Evolutionary conservation across 2,329 filamentous ascomycete genomes (phyloP).

Genomic region (Aspergillus oerlinghausenensis): DNA sequence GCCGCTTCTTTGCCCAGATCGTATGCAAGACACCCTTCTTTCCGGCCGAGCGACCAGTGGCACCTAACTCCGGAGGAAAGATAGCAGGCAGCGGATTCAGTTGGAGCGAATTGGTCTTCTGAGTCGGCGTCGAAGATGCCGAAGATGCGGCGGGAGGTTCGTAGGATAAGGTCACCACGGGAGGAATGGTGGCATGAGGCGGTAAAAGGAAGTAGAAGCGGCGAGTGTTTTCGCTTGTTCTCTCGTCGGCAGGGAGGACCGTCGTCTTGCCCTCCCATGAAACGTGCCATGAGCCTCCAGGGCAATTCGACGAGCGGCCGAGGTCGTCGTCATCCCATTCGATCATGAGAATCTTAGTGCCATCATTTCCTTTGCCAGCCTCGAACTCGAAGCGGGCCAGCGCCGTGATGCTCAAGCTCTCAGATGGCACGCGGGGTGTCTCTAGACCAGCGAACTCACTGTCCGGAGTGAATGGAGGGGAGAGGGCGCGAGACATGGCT

Average conservation of each 20-base stretch:
- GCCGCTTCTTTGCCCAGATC: constrained; percentile 79
- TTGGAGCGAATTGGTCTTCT: constrained; percentile 45
- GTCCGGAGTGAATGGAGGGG: constrained; percentile 26
- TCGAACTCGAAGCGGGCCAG: constrained; percentile 85
- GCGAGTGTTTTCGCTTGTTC: constrained; percentile 49
- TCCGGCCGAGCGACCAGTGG: constrained; percentile 61
- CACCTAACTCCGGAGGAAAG: constrained; percentile 70
- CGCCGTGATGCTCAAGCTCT: constrained; percentile 48
- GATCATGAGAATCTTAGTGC: constrained; percentile 89
- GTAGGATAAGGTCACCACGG: constrained; percentile 62
- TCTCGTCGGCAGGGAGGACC: constrained; percentile 62
- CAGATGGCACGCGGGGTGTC: constrained; percentile 23
- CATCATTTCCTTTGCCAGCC: constrained; percentile 68
- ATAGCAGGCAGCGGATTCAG: constrained; percentile 83
- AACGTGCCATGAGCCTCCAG: constrained; percentile 64
- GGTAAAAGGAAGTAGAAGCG: constrained; percentile 78
- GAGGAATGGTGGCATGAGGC: constrained; percentile 65
- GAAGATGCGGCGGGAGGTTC: constrained; percentile 35
- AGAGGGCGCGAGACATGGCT: constrained; percentile 13
- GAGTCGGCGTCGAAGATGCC: neutral
- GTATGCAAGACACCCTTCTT: constrained; percentile 82
- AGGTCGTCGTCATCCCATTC: constrained; percentile 71
- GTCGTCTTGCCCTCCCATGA: constrained; percentile 78
- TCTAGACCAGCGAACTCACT: constrained; percentile 29
- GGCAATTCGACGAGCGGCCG: constrained; percentile 36